Evolutionary conservation across 2,329 filamentous ascomycete genomes (phyloP), one percentile per base, ranked within the genome.

Genomic region (Penicillium sp.): DNA sequence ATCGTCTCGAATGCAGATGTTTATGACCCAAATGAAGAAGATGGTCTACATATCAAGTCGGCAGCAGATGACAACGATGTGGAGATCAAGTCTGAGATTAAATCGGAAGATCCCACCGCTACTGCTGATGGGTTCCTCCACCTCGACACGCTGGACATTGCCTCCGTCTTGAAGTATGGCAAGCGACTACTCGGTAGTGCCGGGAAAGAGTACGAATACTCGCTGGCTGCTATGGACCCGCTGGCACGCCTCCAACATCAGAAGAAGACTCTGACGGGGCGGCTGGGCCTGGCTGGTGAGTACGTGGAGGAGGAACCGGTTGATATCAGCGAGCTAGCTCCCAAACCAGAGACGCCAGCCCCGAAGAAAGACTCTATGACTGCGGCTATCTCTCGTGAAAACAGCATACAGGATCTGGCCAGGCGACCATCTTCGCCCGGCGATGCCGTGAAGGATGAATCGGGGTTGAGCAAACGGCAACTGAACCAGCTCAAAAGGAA

Each of bases 401-500:
- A 75, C 47, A 77, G 70, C 45, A 57, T 76, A 20, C 67, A 70
- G 13, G 72, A 70, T 42, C 55, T 66, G 8, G 64, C 70, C 6
- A 65, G 67, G 39, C 61, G 69, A 7, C 62, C 70, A 6, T 64
- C 70, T 28, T 79, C 78, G 3, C 75, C 78, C 10, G 63, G 60
- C 34, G 77, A 79, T 29, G 68, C 74, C 11, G 74, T 75, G 40
- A 67, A 75, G 2, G 86, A 88, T 52, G 86, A 89, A 60, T 70
- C 79, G 3, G 83, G 83, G 2, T 76, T 98, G 42, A 97, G 93
- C 72, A 91, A 93, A 50, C 82, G 93, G 34, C 93, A 98, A 62
- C 80, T 96, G 16, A 98, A 98, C 62, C 88, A 93, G 42, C 73
- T 98, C 8, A 97, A 97, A 69, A 82, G 93, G 35, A 96, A 97